These are phyloP conservation scores for Populus euphratica DNA, from an alignment of 345 rosid genomes.

Conservation along the genomic window DNA sequence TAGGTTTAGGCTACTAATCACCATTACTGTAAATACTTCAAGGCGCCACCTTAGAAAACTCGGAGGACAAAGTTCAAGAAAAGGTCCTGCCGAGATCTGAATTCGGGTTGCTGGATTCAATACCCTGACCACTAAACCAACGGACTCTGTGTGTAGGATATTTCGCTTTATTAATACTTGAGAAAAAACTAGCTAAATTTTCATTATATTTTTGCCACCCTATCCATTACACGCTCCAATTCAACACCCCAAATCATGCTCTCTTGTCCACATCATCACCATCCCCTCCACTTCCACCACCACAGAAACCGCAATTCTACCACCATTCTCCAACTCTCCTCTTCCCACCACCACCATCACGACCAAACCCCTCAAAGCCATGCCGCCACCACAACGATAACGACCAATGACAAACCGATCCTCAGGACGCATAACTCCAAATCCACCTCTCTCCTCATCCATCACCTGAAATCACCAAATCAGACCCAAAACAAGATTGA, in stretches of 20 bases:
- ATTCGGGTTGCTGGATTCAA: constrained; percentile 95
- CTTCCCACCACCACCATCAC: constrained; percentile 29
- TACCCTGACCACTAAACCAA: constrained; percentile 89
- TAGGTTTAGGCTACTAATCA: too few relatives aligned
- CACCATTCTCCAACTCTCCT: constrained; percentile 15
- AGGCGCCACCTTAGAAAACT: neutral
- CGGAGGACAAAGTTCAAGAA: neutral
- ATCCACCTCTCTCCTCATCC: constrained; percentile 40
- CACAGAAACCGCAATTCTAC: constrained; percentile 7
- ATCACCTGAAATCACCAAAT: constrained; percentile 29
- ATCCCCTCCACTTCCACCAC: constrained; percentile 26
- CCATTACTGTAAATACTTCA: neutral
- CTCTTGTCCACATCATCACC: constrained; percentile 19
- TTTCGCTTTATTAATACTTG: too few relatives aligned
- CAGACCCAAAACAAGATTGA: constrained; percentile 13
- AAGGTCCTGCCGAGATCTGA: constrained; percentile 93
- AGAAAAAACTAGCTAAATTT: too few relatives aligned
- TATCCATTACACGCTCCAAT: neutral
- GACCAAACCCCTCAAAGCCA: neutral
- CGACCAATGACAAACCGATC: constrained; percentile 22
- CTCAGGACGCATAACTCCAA: constrained; percentile 57
- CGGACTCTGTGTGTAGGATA: constrained; percentile 28
- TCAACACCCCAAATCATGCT: constrained; percentile 10
- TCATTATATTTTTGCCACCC: neutral
- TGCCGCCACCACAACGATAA: neutral